phyloP scores from a whole-genome alignment of 768 basidiomycete genomes.

The Chalciporus chontae region DNA sequence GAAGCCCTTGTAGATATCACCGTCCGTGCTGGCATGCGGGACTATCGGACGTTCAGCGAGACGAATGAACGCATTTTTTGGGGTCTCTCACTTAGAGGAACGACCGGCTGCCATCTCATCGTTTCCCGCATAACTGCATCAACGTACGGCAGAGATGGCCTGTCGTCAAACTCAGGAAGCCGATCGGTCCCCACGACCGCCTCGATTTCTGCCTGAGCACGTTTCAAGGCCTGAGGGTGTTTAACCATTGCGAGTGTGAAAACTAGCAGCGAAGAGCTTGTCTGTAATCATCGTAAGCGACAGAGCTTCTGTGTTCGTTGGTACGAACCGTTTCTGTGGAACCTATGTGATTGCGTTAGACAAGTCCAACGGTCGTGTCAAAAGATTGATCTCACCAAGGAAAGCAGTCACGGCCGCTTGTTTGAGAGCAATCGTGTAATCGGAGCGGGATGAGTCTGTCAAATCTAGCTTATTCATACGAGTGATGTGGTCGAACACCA shows the following conservation, averaged over 20 bases:
- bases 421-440: constrained; percentile 18
- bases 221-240: constrained; percentile 12
- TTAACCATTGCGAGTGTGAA: constrained; percentile 11
- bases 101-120: constrained; percentile 3
- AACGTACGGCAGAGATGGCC: constrained; percentile 6
- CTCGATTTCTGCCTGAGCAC: constrained; percentile 11
- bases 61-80: neutral
- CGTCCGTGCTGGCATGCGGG: constrained; percentile 28
- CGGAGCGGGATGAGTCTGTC: neutral
- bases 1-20: constrained; percentile 41
- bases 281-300: neutral
- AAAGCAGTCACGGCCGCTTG: constrained; percentile 11
- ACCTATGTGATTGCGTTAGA: neutral
- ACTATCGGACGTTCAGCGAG: constrained; percentile 7
- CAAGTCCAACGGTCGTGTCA: no score
- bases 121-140: constrained; percentile 8
- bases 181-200: neutral
- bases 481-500: constrained; percentile 13
- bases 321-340: neutral
- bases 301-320: no score
- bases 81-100: neutral
- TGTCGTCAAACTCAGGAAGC: constrained; percentile 6
- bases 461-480: constrained; percentile 8
- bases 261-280: neutral
- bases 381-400: constrained; percentile 6